Evolutionary conservation across 2,329 filamentous ascomycete genomes (phyloP).

Genomic region (Cercospora beticola): DNA sequence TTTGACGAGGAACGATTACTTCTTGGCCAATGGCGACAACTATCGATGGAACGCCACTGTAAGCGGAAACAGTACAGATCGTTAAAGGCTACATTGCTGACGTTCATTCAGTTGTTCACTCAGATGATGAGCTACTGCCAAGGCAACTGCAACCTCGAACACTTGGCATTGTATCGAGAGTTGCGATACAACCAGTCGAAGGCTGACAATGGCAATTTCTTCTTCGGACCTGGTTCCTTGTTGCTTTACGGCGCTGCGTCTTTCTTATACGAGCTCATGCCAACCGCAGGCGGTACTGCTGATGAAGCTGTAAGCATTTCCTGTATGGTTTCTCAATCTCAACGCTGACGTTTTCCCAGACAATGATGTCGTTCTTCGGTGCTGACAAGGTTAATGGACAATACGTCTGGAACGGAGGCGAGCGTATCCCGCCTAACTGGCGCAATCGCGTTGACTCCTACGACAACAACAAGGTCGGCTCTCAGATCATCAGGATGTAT

Average conservation of each 20-base stretch:
- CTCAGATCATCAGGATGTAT: slow-evolving; percentile 44
- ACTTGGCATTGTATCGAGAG: slow-evolving; percentile 34
- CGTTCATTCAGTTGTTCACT: slow-evolving; percentile 32
- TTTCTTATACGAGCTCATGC: slow-evolving; percentile 46
- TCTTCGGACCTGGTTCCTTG: slow-evolving; percentile 42
- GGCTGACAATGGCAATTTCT: slow-evolving; percentile 43
- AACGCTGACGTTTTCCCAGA: slow-evolving; percentile 29
- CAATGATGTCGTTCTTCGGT: slow-evolving; percentile 46
- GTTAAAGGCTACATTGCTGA: background rate
- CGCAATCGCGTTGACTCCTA: slow-evolving; percentile 32
- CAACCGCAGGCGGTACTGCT: slow-evolving; percentile 35
- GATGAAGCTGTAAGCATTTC: slow-evolving; percentile 32
- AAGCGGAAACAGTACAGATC: background rate
- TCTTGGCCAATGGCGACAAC: slow-evolving; percentile 36
- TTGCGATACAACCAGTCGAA: slow-evolving; percentile 43
- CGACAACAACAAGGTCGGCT: slow-evolving; percentile 35
- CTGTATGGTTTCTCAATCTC: slow-evolving; percentile 8
- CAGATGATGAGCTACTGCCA: slow-evolving; percentile 39
- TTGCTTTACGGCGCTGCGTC: slow-evolving; percentile 44
- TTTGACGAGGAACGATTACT: slow-evolving; percentile 44
- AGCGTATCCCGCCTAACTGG: slow-evolving; percentile 44
- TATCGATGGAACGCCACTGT: slow-evolving; percentile 41
- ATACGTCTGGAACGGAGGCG: slow-evolving; percentile 41
- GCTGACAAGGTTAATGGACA: slow-evolving; percentile 42
- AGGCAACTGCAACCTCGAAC: slow-evolving; percentile 40